Conservation (phyloP, 495 filamentous ascomycete genomes). For the Penicillium mononematosum region DNA sequence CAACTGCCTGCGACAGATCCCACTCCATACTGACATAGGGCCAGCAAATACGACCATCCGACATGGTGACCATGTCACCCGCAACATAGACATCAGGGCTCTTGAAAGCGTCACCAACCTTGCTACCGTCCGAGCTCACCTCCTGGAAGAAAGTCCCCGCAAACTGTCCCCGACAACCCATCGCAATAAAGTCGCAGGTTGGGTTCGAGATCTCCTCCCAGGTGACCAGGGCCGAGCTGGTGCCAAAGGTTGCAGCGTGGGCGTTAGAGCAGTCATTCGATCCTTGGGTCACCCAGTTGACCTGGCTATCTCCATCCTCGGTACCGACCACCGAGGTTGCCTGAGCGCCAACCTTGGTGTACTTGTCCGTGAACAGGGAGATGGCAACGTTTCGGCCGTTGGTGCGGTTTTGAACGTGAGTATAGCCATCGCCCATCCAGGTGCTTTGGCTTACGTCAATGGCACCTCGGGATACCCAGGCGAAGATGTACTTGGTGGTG, state of each 20-base stretch:
- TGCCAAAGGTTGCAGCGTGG: conserved; percentile 49
- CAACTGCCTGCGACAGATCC: conserved; percentile 38
- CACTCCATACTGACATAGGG: conserved; percentile 53
- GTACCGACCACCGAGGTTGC: conserved; percentile 49
- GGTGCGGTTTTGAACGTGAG: conserved; percentile 44
- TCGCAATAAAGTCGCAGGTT: conserved; percentile 48
- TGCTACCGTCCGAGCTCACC: conserved; percentile 41
- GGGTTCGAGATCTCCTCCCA: conserved; percentile 54
- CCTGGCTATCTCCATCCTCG: conserved; percentile 48
- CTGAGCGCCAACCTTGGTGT: conserved; percentile 46
- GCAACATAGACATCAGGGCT: conserved; percentile 47
- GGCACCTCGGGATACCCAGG: conserved; percentile 54
- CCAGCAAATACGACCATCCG: conserved; percentile 51
- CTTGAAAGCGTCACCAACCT: conserved; percentile 41
- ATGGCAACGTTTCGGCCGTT: conserved; percentile 53
- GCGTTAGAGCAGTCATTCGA: conserved; percentile 54
- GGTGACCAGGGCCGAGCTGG: conserved; percentile 46
- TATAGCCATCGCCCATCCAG: conserved; percentile 54
- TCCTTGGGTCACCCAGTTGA: conserved; percentile 49
- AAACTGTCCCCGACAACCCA: conserved; percentile 51
- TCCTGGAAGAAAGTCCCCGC: conserved; percentile 52
- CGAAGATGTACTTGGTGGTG: conserved; percentile 48
- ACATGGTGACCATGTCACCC: conserved; percentile 53
- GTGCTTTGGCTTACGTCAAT: conserved; percentile 45
- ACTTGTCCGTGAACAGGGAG: conserved; percentile 47